Percentiles rank a stretch among this genome's conserved stretches.
These are phyloP conservation scores for Neurospora sp. DNA, from an alignment of 495 filamentous ascomycete species.

Conservation along the genomic window DNA sequence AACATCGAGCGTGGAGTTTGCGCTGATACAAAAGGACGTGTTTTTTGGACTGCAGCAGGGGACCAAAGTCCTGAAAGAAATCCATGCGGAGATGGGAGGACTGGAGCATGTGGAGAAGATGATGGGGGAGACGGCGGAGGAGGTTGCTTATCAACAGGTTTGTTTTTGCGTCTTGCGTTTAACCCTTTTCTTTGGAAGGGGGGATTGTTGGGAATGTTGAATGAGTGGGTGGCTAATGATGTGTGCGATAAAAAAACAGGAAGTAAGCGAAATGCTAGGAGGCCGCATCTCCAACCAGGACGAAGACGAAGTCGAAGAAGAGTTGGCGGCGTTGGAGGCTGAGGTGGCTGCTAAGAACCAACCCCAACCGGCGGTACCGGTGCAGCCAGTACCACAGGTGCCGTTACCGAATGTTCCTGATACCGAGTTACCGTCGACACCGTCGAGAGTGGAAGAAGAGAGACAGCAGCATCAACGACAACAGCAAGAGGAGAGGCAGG, in stretches of 20 bases:
- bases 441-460: constrained; percentile 12
- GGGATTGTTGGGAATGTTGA: not conserved
- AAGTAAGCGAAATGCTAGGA: constrained; percentile 81
- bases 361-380: not conserved
- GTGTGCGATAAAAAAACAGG: constrained; percentile 36
- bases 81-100: constrained; percentile 92
- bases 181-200: no score
- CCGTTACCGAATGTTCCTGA: constrained; percentile 52
- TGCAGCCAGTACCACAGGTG: constrained; percentile 6
- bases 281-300: constrained; percentile 82
- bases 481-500: constrained; percentile 25
- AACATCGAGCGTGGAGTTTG: constrained; percentile 78
- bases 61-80: constrained; percentile 77
- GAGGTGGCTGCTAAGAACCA: constrained; percentile 37
- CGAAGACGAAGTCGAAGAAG: constrained; percentile 96
- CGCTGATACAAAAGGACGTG: constrained; percentile 90
- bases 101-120: constrained; percentile 86
- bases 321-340: constrained; percentile 67
- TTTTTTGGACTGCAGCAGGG: constrained; percentile 88
- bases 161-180: constrained; percentile 5
- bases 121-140: constrained; percentile 84
- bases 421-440: constrained; percentile 26
- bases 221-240: not conserved
- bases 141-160: constrained; percentile 78
- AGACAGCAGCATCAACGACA: constrained; percentile 13